Evolutionary conservation across 257 asterid genomes (phyloP), one percentile per base, ranked within the genome.

Genomic region (Sherardia arvensis): DNA sequence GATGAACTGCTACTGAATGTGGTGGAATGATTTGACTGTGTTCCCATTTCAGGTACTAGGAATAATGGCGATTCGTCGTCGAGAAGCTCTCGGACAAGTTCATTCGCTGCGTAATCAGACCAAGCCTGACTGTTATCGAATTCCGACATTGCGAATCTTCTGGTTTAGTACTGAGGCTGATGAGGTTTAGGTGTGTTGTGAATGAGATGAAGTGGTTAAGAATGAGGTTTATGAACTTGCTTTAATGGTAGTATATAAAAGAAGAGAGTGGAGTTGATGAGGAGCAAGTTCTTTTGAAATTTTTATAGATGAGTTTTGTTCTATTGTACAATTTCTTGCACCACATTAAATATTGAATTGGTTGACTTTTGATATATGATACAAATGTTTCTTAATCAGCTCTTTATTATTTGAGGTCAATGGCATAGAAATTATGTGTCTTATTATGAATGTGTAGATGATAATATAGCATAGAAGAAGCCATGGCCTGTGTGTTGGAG

Each of bases 261-360:
- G 58, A 51, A 53, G 69, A 70, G 83, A 89, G 91, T 82, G 95
- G 97, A 90, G 97, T 49, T 80, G 97, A 85, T 90, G 82, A 69
- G 76, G 69, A 75, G 79, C n/a, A 40, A 40, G 18, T 34, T 7
- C 9, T 34, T 34, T 34, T 34, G 7, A 5, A 32, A 32, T 32
- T 69, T 71, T 69, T 73, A 47, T 72, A 73, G 70, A 57, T 70
- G 66, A 43, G 32, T 69, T 69, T 59, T 53, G 45, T 1, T 72
- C 60, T 65, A 70, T 71, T 64, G 21, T 74, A 75, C 71, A 72
- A 64, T 78, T 76, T 74, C 28, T 27, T 53, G 48, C 18, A 38
- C 36, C 21, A 28, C 32, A 36, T 36, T 55, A 43, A 43, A 43
- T 12, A 26, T 8, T 28, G 20, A 40, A 26, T 14, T 5, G 23